A percentile compares a stretch with the other conserved stretches of the same genome.
These are phyloP conservation scores for Hericium erinaceus DNA, from an alignment of 768 basidiomycete genomes.

Conservation along the genomic window DNA sequence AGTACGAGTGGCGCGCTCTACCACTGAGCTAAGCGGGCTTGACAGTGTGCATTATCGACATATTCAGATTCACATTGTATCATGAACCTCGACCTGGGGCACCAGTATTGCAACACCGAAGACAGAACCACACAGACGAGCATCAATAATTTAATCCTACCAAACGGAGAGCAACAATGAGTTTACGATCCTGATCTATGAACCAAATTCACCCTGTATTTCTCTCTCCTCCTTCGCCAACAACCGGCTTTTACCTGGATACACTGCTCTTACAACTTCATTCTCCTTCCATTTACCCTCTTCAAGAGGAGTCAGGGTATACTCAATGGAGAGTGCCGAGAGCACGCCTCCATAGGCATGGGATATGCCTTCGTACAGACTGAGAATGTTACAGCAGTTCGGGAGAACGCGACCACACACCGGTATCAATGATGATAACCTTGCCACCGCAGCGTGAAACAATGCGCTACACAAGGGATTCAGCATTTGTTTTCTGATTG, in stretches of 20 bases:
- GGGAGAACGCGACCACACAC: slow-evolving; percentile 24
- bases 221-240: background rate
- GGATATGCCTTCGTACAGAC: slow-evolving; percentile 58
- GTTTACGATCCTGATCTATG: background rate
- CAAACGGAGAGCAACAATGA: too few relatives aligned
- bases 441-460: slow-evolving; percentile 84
- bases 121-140: too few relatives aligned
- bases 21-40: slow-evolving; percentile 15
- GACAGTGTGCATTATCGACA: too few relatives aligned
- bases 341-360: slow-evolving; percentile 92
- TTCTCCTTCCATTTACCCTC: slow-evolving; percentile 44
- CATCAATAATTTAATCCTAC: too few relatives aligned
- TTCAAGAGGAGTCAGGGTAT: slow-evolving; percentile 52
- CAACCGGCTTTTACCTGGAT: slow-evolving; percentile 26
- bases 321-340: slow-evolving; percentile 81
- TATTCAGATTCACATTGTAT: too few relatives aligned
- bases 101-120: too few relatives aligned
- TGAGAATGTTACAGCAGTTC: slow-evolving; percentile 4
- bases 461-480: slow-evolving; percentile 43
- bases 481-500: too few relatives aligned
- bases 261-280: slow-evolving; percentile 61
- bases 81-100: too few relatives aligned
- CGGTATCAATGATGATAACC: slow-evolving; percentile 94
- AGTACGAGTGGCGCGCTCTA: slow-evolving; percentile 14
- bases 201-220: background rate